Evolutionary conservation across 306 rosid genomes (phyloP).

Genomic region (Oemleria cerasiformis): DNA sequence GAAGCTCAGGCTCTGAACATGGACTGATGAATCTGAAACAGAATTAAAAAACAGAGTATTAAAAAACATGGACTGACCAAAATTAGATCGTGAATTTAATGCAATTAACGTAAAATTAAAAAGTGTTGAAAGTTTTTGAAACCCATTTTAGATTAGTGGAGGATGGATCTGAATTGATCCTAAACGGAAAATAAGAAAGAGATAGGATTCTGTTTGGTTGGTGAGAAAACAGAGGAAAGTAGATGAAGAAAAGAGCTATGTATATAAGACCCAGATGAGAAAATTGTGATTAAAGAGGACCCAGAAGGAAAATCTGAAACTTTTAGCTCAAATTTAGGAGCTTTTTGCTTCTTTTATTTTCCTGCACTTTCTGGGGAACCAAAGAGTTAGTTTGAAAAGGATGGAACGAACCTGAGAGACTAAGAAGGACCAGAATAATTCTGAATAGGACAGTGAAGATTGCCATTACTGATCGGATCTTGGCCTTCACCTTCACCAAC

Average conservation of each 20-base stretch:
- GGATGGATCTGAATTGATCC: neutral
- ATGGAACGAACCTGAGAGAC: conserved; percentile 48
- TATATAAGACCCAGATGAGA: neutral
- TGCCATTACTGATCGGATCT: conserved; percentile 39
- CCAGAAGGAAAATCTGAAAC: conserved; percentile 8
- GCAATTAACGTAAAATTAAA: neutral
- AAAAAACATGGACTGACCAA: too few relatives aligned
- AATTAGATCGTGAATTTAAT: neutral
- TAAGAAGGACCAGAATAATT: conserved; percentile 40
- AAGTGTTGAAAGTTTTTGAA: neutral
- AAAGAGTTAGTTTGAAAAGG: conserved; percentile 7
- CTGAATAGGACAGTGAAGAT: conserved; percentile 31
- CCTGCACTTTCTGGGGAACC: conserved; percentile 20
- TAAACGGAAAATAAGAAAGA: conserved; percentile 8
- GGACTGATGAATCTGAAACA: conserved; percentile 43
- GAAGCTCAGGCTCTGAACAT: conserved; percentile 42
- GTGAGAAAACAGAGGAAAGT: conserved; percentile 2
- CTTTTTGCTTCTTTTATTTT: neutral
- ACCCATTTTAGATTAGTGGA: neutral
- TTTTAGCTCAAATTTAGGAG: neutral
- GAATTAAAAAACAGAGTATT: neutral
- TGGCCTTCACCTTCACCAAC: conserved; percentile 19
- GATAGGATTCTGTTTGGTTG: neutral
- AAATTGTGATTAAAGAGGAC: conserved; percentile 1
- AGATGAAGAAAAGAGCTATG: conserved; percentile 7